Conservation (phyloP, 768 basidiomycete species). For the Psilocybe azurescens region DNA sequence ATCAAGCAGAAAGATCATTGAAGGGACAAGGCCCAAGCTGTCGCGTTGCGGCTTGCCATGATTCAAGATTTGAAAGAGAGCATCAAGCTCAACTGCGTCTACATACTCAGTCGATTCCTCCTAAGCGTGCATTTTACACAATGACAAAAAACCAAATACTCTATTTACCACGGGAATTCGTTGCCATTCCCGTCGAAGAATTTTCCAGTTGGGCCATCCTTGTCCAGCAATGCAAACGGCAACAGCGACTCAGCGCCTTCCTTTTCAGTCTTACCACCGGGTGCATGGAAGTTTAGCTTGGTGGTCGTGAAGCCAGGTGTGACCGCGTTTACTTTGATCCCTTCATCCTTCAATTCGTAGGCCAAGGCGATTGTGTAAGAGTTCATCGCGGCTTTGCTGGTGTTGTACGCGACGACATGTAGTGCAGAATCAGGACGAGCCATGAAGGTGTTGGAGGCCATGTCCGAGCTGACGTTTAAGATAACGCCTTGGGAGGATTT, state of each 20-base stretch:
- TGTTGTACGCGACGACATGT: conserved; percentile 60
- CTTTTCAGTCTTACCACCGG: conserved; percentile 41
- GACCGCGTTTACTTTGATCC: conserved; percentile 64
- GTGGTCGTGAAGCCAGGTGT: conserved; percentile 64
- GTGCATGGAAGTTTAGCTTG: conserved; percentile 42
- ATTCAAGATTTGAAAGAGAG: too few species aligned
- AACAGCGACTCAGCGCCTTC: conserved; percentile 41
- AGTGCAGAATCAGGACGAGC: conserved; percentile 33
- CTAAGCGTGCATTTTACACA: too few species aligned
- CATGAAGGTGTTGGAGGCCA: conserved; percentile 48
- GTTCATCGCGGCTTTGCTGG: conserved; percentile 73
- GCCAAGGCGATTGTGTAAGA: conserved; percentile 67
- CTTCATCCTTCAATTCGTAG: conserved; percentile 56
- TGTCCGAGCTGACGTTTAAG: conserved; percentile 47
- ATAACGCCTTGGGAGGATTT: conserved; percentile 40
- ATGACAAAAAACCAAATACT: neutral
- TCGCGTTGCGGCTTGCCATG: too few species aligned
- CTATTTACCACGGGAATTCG: conserved; percentile 36
- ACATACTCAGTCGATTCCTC: too few species aligned
- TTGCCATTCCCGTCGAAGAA: conserved; percentile 42
- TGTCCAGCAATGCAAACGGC: conserved; percentile 45
- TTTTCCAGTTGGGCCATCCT: conserved; percentile 43
- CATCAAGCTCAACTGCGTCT: too few species aligned
- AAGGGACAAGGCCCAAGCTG: too few species aligned
- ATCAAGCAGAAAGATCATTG: too few species aligned